These are phyloP conservation scores for Aspergillus thermomutatus DNA, from an alignment of 2,329 filamentous ascomycete species.

Conservation along the genomic window DNA sequence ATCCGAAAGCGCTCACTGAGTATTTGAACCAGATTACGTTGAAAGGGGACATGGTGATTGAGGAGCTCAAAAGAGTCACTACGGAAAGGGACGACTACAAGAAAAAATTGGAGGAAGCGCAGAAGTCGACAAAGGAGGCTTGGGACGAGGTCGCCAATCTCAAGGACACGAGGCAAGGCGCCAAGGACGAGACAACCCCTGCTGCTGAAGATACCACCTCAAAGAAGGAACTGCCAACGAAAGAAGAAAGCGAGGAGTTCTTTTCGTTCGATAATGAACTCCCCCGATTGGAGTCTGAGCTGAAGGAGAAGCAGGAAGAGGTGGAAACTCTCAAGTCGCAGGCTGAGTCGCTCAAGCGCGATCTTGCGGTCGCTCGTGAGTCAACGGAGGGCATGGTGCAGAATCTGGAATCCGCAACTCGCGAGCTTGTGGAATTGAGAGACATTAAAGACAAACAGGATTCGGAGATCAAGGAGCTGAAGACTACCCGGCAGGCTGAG, in stretches of 20 bases:
- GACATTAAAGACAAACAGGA: conserved; percentile 52
- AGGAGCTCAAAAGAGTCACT: conserved; percentile 84
- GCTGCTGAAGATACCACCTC: conserved; percentile 2
- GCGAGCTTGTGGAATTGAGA: conserved; percentile 57
- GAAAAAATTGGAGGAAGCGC: conserved; percentile 67
- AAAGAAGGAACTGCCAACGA: conserved; percentile 12
- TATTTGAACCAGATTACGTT: conserved; percentile 84
- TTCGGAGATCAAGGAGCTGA: conserved; percentile 44
- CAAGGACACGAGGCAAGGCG: conserved; percentile 35
- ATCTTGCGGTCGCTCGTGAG: conserved; percentile 69
- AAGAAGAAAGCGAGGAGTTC: conserved; percentile 63
- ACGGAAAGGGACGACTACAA: conserved; percentile 77
- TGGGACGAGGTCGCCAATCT: conserved; percentile 62
- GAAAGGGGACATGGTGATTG: conserved; percentile 88
- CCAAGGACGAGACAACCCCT: background rate
- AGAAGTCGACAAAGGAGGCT: conserved; percentile 60
- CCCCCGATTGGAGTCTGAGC: conserved; percentile 71
- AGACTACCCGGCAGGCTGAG: conserved; percentile 40
- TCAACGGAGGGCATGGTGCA: conserved; percentile 63
- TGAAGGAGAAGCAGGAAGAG: conserved; percentile 67
- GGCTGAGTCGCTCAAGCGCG: conserved; percentile 64
- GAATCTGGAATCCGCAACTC: conserved; percentile 65
- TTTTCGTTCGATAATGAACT: conserved; percentile 92
- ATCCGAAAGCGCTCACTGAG: conserved; percentile 79
- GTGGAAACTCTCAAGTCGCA: conserved; percentile 68